Conservation (phyloP, 495 filamentous ascomycete genomes). For the Lophium mytilinum region DNA sequence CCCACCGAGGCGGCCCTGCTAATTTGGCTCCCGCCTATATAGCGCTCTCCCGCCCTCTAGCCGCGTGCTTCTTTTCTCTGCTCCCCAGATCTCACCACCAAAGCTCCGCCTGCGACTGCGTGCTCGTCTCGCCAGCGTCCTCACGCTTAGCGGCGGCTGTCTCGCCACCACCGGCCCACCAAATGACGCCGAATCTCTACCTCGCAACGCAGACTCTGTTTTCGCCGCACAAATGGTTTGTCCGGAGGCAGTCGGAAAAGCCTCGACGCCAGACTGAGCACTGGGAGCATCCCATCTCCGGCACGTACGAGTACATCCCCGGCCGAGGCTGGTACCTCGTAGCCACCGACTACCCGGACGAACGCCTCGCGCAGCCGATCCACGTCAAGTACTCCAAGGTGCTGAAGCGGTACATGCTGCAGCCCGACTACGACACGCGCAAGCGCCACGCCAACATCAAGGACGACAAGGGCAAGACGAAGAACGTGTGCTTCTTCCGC, state of each 20-base stretch:
- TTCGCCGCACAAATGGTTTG: slow-evolving; percentile 28
- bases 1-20: background rate
- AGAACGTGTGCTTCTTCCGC: slow-evolving; percentile 22
- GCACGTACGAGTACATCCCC: slow-evolving; percentile 28
- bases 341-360: slow-evolving; percentile 10
- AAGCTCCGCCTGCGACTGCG: background rate
- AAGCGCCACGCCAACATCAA: slow-evolving; percentile 17
- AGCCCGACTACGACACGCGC: slow-evolving; percentile 26
- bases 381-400: slow-evolving; percentile 25
- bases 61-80: background rate
- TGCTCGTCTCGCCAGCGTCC: background rate
- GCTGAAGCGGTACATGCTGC: slow-evolving; percentile 21
- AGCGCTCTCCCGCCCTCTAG: background rate
- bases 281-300: slow-evolving; percentile 24
- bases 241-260: slow-evolving; percentile 4
- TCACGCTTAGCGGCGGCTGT: background rate
- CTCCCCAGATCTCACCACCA: background rate
- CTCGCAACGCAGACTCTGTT: slow-evolving; percentile 25
- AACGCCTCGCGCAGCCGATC: slow-evolving; percentile 11
- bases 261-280: slow-evolving; percentile 25
- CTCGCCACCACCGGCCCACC: background rate
- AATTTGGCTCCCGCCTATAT: slow-evolving; percentile 2
- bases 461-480: background rate
- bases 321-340: slow-evolving; percentile 31
- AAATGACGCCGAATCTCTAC: slow-evolving; percentile 30